Evolutionary conservation across 2,329 filamentous ascomycete species (phyloP).

Genomic region (Apiospora sp.): DNA sequence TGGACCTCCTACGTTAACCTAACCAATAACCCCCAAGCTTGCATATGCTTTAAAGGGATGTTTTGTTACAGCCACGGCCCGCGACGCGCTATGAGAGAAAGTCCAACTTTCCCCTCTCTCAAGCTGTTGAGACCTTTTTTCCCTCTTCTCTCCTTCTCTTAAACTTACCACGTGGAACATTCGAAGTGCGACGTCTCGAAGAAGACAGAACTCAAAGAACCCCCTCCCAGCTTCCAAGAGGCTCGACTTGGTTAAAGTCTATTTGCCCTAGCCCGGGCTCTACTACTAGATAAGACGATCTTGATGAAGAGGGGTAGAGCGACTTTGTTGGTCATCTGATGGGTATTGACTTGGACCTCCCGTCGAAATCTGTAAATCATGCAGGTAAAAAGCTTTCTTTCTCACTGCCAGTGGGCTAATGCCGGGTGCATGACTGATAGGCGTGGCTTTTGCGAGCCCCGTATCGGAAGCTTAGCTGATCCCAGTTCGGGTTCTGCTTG

Average conservation of each 20-base stretch:
- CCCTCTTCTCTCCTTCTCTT: background rate
- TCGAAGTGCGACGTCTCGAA: constrained; percentile 4
- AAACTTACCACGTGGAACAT: constrained; percentile 19
- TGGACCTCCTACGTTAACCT: background rate
- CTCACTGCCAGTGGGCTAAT: background rate
- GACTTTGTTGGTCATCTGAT: constrained; percentile 15
- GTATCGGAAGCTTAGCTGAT: background rate
- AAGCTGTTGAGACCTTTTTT: background rate
- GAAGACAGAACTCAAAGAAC: constrained; percentile 16
- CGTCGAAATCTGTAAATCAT: background rate
- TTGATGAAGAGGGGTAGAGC: constrained; percentile 5
- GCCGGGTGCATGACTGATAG: background rate
- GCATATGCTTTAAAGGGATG: constrained; percentile 8
- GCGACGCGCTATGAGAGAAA: constrained; percentile 6
- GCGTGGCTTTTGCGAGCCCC: background rate
- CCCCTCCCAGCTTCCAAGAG: background rate
- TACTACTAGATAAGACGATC: constrained; percentile 18
- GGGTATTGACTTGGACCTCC: background rate
- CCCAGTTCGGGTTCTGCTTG: background rate
- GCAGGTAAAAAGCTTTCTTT: background rate
- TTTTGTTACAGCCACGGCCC: constrained; percentile 15
- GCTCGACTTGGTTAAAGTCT: constrained; percentile 7
- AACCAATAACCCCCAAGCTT: background rate
- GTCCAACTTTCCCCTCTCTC: background rate
- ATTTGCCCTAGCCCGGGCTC: background rate